phyloP scores from a whole-genome alignment of 83 land plant genomes.

The Picea engelmannii region DNA sequence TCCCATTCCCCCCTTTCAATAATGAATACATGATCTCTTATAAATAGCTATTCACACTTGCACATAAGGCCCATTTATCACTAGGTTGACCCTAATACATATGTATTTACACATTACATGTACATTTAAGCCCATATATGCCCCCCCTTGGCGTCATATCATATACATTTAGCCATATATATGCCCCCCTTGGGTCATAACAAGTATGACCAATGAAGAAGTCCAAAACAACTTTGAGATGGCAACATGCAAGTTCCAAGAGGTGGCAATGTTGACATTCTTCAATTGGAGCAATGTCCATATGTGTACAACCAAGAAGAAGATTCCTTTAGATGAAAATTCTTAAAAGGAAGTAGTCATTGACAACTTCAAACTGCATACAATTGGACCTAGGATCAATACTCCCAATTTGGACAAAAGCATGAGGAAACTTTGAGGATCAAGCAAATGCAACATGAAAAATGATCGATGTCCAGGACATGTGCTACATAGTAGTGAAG shows the following conservation, averaged over 20 bases:
- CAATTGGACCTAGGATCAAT: constrained; percentile 74
- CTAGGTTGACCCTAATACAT: too few species aligned
- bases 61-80: too few species aligned
- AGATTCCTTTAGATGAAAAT: constrained; percentile 66
- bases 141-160: too few species aligned
- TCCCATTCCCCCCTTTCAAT: too few species aligned
- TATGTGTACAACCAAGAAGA: constrained; percentile 88
- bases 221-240: constrained; percentile 68
- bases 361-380: constrained; percentile 56
- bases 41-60: too few species aligned
- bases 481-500: too few species aligned
- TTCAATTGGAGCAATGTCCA: constrained; percentile 88
- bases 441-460: constrained; percentile 23
- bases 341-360: constrained; percentile 44
- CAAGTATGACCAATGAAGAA: constrained; percentile 60
- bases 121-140: too few species aligned
- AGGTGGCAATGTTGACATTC: constrained; percentile 76
- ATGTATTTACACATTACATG: too few species aligned
- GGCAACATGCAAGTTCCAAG: constrained; percentile 77
- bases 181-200: too few species aligned
- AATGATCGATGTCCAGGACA: too few species aligned
- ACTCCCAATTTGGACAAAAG: constrained; percentile 58
- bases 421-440: constrained; percentile 63
- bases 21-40: too few species aligned
- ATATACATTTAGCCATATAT: too few species aligned